A percentile compares a stretch with the other conserved stretches of the same genome.
These are phyloP conservation scores for Aureobasidium sp. DNA, from an alignment of 2,329 filamentous ascomycete genomes.

Conservation along the genomic window DNA sequence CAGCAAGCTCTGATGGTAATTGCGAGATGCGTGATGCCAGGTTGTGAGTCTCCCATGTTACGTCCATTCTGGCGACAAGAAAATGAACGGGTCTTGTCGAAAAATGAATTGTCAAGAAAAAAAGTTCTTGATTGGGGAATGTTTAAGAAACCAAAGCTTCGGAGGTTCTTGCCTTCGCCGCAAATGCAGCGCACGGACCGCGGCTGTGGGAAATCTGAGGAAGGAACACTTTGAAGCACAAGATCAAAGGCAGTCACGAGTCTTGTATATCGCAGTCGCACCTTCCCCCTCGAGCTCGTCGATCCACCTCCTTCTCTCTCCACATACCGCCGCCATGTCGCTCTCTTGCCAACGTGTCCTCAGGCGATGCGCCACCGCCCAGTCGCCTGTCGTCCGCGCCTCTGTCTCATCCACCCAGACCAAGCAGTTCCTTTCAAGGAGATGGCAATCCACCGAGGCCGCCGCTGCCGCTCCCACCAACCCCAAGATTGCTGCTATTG, in stretches of 20 bases:
- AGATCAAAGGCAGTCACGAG: slow-evolving; percentile 3
- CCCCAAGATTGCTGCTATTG: slow-evolving; percentile 90
- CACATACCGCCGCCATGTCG: slow-evolving; percentile 32
- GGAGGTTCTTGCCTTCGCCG: slow-evolving; percentile 13
- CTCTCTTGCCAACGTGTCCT: slow-evolving; percentile 37
- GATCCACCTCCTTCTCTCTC: slow-evolving; percentile 3
- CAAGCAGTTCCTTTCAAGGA: slow-evolving; percentile 38
- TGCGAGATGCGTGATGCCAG: slow-evolving; percentile 38
- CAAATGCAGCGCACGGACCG: slow-evolving; percentile 8
- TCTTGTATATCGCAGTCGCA: background rate
- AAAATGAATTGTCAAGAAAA: background rate
- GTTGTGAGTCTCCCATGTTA: slow-evolving; percentile 14
- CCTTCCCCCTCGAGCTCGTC: slow-evolving; percentile 14
- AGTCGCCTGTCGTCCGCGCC: slow-evolving; percentile 19
- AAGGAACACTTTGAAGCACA: slow-evolving; percentile 11
- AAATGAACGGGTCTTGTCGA: background rate
- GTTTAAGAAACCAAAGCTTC: slow-evolving; percentile 13
- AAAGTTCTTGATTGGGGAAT: background rate
- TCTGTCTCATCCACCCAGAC: slow-evolving; percentile 12
- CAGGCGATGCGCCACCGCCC: slow-evolving; percentile 35
- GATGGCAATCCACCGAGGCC: slow-evolving; percentile 83
- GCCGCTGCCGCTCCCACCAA: slow-evolving; percentile 45
- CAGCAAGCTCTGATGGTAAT: slow-evolving; percentile 63
- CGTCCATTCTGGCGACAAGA: slow-evolving; percentile 17
- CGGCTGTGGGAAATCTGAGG: slow-evolving; percentile 3